Conservation (phyloP, 2,329 filamentous ascomycete species). For the Ophiostoma sp. region DNA sequence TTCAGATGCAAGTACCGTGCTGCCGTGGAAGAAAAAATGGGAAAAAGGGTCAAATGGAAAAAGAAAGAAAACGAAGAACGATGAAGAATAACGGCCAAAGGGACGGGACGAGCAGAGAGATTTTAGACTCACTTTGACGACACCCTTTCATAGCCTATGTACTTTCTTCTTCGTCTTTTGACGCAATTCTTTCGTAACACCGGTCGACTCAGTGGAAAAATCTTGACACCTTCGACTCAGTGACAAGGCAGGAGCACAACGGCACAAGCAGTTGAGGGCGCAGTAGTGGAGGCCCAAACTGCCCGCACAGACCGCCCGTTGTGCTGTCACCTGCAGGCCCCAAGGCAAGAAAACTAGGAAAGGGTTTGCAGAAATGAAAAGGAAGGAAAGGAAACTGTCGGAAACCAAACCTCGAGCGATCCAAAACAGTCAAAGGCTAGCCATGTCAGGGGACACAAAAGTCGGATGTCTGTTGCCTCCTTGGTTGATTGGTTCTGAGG, state of each 20-base stretch:
- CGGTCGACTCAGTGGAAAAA: background rate
- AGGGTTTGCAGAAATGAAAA: background rate
- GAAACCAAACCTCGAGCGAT: background rate
- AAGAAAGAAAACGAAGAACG: background rate
- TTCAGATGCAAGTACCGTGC: background rate
- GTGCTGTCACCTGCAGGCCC: background rate
- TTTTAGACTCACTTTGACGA: constrained; percentile 1
- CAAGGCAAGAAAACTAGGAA: background rate
- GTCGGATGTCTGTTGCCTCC: background rate
- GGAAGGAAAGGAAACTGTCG: background rate
- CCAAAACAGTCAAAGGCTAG: background rate
- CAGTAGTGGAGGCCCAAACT: background rate
- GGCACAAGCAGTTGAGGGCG: background rate
- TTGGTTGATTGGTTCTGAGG: background rate
- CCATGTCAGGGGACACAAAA: background rate
- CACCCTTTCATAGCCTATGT: background rate
- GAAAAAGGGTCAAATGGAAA: background rate
- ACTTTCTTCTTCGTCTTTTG: constrained; percentile 7
- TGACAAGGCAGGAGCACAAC: background rate
- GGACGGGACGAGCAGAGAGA: constrained; percentile 4
- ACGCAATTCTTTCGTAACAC: background rate
- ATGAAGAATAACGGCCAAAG: background rate
- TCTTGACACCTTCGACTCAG: background rate
- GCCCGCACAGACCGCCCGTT: background rate
- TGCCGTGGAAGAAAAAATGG: background rate